Conservation (phyloP, 2,329 filamentous ascomycete species). For the Lithohypha guttulata region DNA sequence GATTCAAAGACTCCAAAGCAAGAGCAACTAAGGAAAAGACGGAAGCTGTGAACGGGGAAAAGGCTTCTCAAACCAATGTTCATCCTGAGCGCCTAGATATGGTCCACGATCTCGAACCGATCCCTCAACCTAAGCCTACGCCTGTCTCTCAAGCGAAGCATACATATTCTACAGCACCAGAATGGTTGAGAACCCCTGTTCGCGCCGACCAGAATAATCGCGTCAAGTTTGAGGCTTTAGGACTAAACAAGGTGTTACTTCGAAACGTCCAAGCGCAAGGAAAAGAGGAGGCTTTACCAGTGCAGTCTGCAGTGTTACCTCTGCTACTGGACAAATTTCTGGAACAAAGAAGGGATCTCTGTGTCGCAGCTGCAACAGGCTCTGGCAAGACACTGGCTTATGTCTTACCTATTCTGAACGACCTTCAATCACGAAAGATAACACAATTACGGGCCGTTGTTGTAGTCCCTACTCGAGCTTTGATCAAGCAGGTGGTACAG, state of each 20-base stretch:
- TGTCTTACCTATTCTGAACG: slow-evolving; percentile 70
- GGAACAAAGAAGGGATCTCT: slow-evolving; percentile 61
- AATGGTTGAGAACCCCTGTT: slow-evolving; percentile 57
- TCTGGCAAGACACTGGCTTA: slow-evolving; percentile 95
- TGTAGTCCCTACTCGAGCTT: slow-evolving; percentile 79
- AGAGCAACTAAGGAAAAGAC: slow-evolving; percentile 3
- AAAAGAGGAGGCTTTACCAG: slow-evolving; percentile 62
- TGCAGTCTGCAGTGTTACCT: slow-evolving; percentile 71
- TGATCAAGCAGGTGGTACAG: slow-evolving; percentile 76
- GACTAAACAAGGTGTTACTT: slow-evolving; percentile 50
- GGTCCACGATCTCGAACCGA: slow-evolving; percentile 60
- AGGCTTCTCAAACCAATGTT: slow-evolving; percentile 19
- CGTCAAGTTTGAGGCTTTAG: slow-evolving; percentile 53
- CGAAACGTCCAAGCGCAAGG: slow-evolving; percentile 56
- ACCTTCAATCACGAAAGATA: slow-evolving; percentile 53
- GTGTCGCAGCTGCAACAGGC: slow-evolving; percentile 85
- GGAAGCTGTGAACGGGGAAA: slow-evolving; percentile 10
- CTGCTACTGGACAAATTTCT: slow-evolving; percentile 58
- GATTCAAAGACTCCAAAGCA: slow-evolving; percentile 21
- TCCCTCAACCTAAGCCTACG: slow-evolving; percentile 59
- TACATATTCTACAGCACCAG: slow-evolving; percentile 66
- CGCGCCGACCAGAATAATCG: slow-evolving; percentile 50
- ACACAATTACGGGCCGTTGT: slow-evolving; percentile 68
- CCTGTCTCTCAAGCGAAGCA: slow-evolving; percentile 47
- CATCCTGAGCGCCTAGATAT: slow-evolving; percentile 10